Evolutionary conservation across 257 asterid species (phyloP), one percentile per base, ranked within the genome.

Genomic region (Lycium barbarum): DNA sequence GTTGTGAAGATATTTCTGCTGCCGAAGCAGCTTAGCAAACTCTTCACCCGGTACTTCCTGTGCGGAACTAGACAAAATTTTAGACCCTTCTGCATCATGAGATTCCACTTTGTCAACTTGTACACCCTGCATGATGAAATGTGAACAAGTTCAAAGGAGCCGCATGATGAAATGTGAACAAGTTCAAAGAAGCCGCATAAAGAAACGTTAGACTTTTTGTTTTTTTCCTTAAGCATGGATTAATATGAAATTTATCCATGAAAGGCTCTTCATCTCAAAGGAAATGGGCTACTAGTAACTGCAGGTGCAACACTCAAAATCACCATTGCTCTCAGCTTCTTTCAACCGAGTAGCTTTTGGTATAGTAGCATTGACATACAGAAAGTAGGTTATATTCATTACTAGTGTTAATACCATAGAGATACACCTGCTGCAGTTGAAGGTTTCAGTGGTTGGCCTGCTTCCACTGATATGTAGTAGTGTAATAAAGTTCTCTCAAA

Each of bases 1-100:
- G 88, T 84, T 92, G 80, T 89, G 84, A 61, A 97, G 91, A 91
- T 86, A 89, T 85, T 91, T 93, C 87, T 91, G 97, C 85, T 90
- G 96, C 73, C 87, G 90, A 88, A 91, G 88, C 90, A 91, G 53
- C 53, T 84, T 65, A 63, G 59, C 76, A 35, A 94, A 84, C 71
- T 90, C 95, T 87, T 93, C 95, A 83, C 84, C 83, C 45, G 35
- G 89, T 53, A 63, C 83, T 74, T 88, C 88, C 83, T 88, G 93
- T 74, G 88, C 86, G 36, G 88, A 85, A 88, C 68, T 67, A 47
- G 93, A 89, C 79, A 68, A 36, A 85, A 87, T 84, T 73, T 67
- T 89, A 45, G 86, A 86, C 86, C 86, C 95, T 82, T 26, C 89
- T 84, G 89, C 62, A 81, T 89, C 87, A 82, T 84, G 86, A 73